Evolutionary conservation across 2,329 filamentous ascomycete species (phyloP), one percentile per base, ranked within the genome.

Genomic region (Alternaria metachromatica): DNA sequence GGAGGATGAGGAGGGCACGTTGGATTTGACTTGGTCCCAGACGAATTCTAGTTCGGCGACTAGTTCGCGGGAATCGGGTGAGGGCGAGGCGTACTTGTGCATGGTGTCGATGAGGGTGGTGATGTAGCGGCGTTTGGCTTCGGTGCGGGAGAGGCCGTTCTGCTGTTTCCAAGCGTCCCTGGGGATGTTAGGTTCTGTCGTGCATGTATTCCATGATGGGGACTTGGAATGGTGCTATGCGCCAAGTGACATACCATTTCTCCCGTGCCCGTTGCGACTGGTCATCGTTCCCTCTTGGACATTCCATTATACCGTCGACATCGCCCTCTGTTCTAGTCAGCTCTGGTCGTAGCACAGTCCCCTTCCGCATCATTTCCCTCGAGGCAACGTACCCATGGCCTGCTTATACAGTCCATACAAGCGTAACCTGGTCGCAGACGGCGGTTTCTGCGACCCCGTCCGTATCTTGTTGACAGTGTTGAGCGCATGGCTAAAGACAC

Each of bases 381-480:
- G 20, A 49, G 21, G 45, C 21, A 37, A 73, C 80, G 66, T 81
- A 87, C 86, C 87, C 96, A 98, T 98, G 66, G 94, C 94, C 82
- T 99, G 96, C 80, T 99, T 99, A 84, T 99, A 99, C 70, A 99
- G 87, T 68, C 96, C 96, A 90, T 99, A 99, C 66, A 99, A 91
- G 62, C 92, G 92, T 72, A 99, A 86, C 62, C 96, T 91, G 76
- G 96, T 94, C 65, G 87, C 85, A 3, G 94, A 88, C 51, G 96
- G 96, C 49, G 96, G 96, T 66, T 96, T 91, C 67, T 93, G 89
- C 56, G 93, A 93, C 67, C 96, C 95, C 18, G 94, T 97, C 77
- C 96, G 95, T 73, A 99, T 96, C 82, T 96, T 96, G 82, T 97
- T 97, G 75, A 99, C 95, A 23, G 96, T 98, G 83, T 97, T 97